Percentiles rank a stretch among this genome's conserved stretches.
phyloP scores from a whole-genome alignment of 371 early-diverging fungal species.

The Rhizopus sp. region DNA sequence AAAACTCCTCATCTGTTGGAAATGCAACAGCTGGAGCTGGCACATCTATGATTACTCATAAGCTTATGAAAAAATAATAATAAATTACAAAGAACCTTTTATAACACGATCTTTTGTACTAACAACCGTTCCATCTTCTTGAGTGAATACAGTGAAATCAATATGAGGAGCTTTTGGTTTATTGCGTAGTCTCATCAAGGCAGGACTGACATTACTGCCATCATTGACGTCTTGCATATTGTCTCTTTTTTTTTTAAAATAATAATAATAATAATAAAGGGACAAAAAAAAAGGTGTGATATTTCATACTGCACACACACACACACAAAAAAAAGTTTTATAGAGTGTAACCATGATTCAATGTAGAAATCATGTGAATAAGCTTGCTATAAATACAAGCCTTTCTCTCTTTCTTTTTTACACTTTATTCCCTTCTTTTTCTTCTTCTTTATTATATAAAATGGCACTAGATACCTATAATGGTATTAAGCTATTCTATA shows the following conservation, averaged over 20 bases:
- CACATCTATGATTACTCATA: neutral
- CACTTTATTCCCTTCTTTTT: neutral
- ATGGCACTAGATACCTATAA: conserved; percentile 18
- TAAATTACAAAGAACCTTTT: conserved; percentile 53
- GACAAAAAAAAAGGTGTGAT: neutral
- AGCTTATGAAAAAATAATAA: neutral
- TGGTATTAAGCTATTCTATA: conserved; percentile 20
- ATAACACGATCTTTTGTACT: conserved; percentile 76
- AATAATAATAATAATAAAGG: neutral
- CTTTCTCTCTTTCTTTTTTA: neutral
- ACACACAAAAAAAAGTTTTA: neutral
- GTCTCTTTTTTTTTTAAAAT: neutral
- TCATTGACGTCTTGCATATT: conserved; percentile 2
- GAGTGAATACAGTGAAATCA: conserved; percentile 76
- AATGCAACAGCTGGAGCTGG: conserved; percentile 50
- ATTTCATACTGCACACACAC: neutral
- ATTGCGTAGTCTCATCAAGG: conserved; percentile 28
- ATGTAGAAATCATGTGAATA: neutral
- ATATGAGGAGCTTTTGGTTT: conserved; percentile 37
- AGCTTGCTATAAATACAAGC: neutral
- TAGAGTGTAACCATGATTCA: conserved; percentile 3
- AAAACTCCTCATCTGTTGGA: conserved; percentile 59
- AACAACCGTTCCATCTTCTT: conserved; percentile 79
- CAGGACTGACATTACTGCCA: conserved; percentile 16
- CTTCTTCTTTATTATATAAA: conserved; percentile 17